Base-by-base conservation (phyloP, 805 yeast genomes). In the Kodamaea kaohsiungensis region DNA sequence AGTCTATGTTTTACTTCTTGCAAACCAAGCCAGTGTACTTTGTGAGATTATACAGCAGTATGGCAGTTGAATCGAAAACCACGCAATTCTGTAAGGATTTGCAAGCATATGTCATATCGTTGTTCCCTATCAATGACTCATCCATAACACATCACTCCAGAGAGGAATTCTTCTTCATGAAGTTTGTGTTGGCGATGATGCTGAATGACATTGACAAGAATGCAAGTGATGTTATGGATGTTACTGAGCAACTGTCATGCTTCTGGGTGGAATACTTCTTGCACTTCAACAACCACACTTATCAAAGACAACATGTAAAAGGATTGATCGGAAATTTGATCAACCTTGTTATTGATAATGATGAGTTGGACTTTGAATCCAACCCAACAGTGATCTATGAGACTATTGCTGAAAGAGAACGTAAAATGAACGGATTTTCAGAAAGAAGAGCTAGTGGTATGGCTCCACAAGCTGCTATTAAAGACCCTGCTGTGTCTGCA, bases 11-110 rank as follows among this genome's bases (percentile, higher is more conserved):
- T 60, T 95, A 87, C 64, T 71, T 93, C 22, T 68, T 95, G 45
- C 98, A 95, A 66, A 88, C 96, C 0, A 90, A 89, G 62, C 89
- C 96, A 0, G 66, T 69, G 0, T 93, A 93, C 63, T 78, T 92
- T 64, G 76, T 85, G 1, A 71, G 83, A 12, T 67, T 90, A 37
- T 81, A 84, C 53, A 67, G 73, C 13, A 39, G 19, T 16, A 22
- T 40, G 10, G 43, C 46, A 5, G 46, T 38, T n/a, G 57, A 54
- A 12, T 53, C 43, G 15, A 53, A 52, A 17, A 48, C 46, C 12
- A 37, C 50, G 9, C 40, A 50, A 33, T 59, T 59, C 40, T 56
- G 56, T 47, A 62, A 60, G 45, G 65, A 64, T 17, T 60, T 75
- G 30, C 67, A 67, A 25, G 45, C 48, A 1, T 63, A 55, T 40